Evolutionary conservation across 1,284 basidiomycete species (phyloP), one percentile per base, ranked within the genome.

Genomic region (Ustilago bromivora): DNA sequence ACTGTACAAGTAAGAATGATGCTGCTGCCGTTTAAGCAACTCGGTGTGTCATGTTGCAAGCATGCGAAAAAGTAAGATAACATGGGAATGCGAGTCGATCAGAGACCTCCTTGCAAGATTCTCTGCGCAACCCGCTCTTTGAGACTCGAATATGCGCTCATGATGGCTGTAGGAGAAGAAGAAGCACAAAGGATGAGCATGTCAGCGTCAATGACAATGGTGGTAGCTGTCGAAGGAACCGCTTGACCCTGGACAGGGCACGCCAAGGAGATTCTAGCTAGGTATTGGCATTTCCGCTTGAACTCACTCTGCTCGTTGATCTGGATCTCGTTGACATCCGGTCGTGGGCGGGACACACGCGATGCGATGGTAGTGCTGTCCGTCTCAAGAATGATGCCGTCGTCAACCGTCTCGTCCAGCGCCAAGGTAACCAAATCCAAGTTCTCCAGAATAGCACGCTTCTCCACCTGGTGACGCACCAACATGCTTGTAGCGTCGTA

Each of bases 341-440:
- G 92, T 82, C 92, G 92, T 56, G 97, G 94, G 78, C 96, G 89
- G 78, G 94, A 96, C 56, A 99, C 97, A 67, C 97, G 89, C 40
- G 95, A 95, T 0, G 96, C 95, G 83, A 99, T 97, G 11, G 96
- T 94, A 0, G 94, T 92, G 5, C 95, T 90, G 87, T 99, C 97
- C 1, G 96, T 99, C 87, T 99, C 96, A 55, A 99, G 92, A 79
- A 99, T 96, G 87, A 99, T 93, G 51, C 96, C 96, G 85, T 99
- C 95, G 87, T 99, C 97, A 61, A 99, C 91, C 7, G 95, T 96
- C 89, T 99, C 97, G 88, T 99, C 97, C 54, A 98, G 88, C 73
- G 95, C 96, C 17, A 99, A 88, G 59, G 98, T 88, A 6, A 98
- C 94, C 72, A 99, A 85, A 87, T 99, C 97, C 61, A 99, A 88